Conservation (phyloP, 2,329 filamentous ascomycete genomes). For the Aspergillus bombycis region DNA sequence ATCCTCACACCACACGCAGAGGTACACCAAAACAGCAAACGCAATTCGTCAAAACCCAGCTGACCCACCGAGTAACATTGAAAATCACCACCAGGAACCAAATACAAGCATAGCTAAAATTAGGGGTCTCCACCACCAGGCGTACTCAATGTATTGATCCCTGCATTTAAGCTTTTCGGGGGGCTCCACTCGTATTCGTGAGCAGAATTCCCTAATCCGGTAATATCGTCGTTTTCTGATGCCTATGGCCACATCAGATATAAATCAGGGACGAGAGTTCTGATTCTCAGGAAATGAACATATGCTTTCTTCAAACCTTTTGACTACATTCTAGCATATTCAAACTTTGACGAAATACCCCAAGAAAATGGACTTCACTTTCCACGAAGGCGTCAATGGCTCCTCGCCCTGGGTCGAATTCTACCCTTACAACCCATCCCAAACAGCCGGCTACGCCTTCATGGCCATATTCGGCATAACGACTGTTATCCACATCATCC, state of each 20-base stretch:
- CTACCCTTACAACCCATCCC: conserved; percentile 41
- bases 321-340: not conserved
- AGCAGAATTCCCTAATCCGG: conserved; percentile 26
- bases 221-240: conserved; percentile 9
- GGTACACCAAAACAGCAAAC: not conserved
- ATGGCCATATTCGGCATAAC: conserved; percentile 37
- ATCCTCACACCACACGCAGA: not conserved
- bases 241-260: not conserved
- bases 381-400: conserved; percentile 35
- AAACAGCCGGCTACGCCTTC: conserved; percentile 39
- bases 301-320: not conserved
- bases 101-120: not conserved
- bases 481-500: conserved; percentile 33
- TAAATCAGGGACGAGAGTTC: not conserved
- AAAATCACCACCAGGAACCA: not conserved
- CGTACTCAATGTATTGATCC: not conserved
- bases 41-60: not conserved
- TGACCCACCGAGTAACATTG: not conserved
- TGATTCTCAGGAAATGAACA: not conserved
- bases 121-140: not conserved
- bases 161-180: conserved; percentile 11
- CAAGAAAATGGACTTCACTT: conserved; percentile 35
- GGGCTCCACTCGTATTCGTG: conserved; percentile 33
- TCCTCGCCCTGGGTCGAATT: conserved; percentile 37
- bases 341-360: not conserved